Evolutionary conservation across 306 rosid genomes (phyloP).

Genomic region (Vigna hirtella): DNA sequence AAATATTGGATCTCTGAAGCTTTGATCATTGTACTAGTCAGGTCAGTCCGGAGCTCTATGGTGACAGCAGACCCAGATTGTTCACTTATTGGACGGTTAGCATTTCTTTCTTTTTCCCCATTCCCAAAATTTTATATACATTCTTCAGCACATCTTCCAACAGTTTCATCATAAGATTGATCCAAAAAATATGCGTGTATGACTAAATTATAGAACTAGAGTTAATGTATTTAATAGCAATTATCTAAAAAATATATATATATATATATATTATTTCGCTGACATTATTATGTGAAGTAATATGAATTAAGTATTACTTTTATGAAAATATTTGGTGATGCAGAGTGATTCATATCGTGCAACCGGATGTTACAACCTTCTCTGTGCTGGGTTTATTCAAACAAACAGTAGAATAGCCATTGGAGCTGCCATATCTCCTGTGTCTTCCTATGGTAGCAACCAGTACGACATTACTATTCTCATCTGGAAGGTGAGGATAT

Average conservation of each 20-base stretch:
- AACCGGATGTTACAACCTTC: conserved; percentile 93
- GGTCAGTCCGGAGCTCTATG: conserved; percentile 99
- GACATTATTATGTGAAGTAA: too few relatives aligned
- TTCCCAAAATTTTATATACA: too few relatives aligned
- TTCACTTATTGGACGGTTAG: conserved; percentile 98
- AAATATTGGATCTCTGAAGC: conserved; percentile 53
- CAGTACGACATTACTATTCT: conserved; percentile 84
- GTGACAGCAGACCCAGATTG: conserved; percentile 92
- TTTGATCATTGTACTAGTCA: conserved; percentile 91
- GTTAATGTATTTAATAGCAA: too few relatives aligned
- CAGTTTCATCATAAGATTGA: too few relatives aligned
- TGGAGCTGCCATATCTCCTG: conserved; percentile 93
- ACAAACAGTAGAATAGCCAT: conserved; percentile 80
- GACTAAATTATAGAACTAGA: too few relatives aligned
- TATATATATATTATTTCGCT: too few relatives aligned
- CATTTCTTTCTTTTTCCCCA: not conserved
- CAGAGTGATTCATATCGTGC: conserved; percentile 86
- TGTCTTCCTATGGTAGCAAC: conserved; percentile 61
- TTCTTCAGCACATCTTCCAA: not conserved
- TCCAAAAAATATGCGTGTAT: too few relatives aligned
- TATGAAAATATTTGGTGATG: not conserved
- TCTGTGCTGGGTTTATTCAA: conserved; percentile 89
- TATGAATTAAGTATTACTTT: too few relatives aligned
- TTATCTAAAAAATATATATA: too few relatives aligned
- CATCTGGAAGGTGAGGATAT: conserved; percentile 80